phyloP scores from a whole-genome alignment of 352 stramenopile species.

The Elongisporangium undulatum region DNA sequence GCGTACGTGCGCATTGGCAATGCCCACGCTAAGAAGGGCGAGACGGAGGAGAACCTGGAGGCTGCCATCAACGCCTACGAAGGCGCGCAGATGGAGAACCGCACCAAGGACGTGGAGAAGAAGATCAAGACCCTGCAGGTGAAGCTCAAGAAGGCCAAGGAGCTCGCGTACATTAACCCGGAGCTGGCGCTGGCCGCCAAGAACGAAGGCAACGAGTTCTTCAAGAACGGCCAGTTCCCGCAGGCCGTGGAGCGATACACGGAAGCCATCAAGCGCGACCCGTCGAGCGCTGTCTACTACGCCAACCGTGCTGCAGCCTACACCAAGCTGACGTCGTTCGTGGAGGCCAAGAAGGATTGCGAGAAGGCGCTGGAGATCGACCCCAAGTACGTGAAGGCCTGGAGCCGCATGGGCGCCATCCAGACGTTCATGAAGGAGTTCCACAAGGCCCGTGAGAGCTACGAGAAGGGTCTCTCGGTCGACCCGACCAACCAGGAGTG shows the following conservation, averaged over 20 bases:
- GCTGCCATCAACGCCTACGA: constrained; percentile 87
- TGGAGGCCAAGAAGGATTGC: constrained; percentile 90
- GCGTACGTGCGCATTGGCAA: constrained; percentile 95
- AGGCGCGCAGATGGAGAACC: constrained; percentile 84
- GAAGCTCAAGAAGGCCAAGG: constrained; percentile 94
- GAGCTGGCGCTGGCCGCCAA: constrained; percentile 97
- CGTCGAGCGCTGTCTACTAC: constrained; percentile 96
- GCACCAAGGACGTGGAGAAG: constrained; percentile 91
- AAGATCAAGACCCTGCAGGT: constrained; percentile 95
- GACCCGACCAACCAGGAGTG: constrained; percentile 95
- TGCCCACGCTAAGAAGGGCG: constrained; percentile 94
- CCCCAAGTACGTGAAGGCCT: constrained; percentile 99
- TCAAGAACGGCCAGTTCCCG: constrained; percentile 95
- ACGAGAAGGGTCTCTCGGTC: constrained; percentile 94
- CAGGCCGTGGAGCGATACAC: constrained; percentile 93
- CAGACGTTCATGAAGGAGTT: constrained; percentile 99
- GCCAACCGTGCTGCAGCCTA: constrained; percentile 98
- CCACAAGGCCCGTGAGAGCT: constrained; percentile 98
- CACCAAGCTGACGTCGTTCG: constrained; percentile 97
- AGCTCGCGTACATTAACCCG: constrained; percentile 94
- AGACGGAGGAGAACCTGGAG: constrained; percentile 82
- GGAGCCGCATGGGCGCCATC: constrained; percentile 97
- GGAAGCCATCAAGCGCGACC: constrained; percentile 99
- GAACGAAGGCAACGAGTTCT: constrained; percentile 97
- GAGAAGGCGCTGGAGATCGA: constrained; percentile 98